Evolutionary conservation across 331 rosid species (phyloP), one percentile per base, ranked within the genome.

Genomic region (Quercus phellos): DNA sequence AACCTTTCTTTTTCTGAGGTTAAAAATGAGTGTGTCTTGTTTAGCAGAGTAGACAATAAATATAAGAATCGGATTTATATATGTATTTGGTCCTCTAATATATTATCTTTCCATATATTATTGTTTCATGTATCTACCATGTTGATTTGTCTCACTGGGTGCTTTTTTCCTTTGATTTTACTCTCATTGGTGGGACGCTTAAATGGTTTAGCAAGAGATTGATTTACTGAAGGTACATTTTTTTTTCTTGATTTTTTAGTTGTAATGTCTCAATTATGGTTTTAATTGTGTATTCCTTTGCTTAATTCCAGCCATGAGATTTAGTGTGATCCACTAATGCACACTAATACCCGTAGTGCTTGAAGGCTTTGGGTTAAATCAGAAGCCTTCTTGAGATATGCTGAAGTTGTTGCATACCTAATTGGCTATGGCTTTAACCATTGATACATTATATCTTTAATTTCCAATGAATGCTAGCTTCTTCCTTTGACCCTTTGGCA

Each of bases 151-250:
- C 94, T 88, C 75, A 91, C 77, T 55, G 73, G 78, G 26, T 84
- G 34, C 76, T n/a, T 68, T 85, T 85, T 89, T 55, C 61, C 53
- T 78, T 55, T 83, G 81, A 72, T 72, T 79, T 53, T 76, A 71
- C 56, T 64, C 75, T 69, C 72, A 63, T 79, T 76, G 79, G 85
- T 83, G 74, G 86, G 88, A 82, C 68, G 80, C 75, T 26, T 76
- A 72, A 63, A 82, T 76, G 76, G 79, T 78, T 71, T 83, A 95
- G 98, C 99, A 95, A 93, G 99, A 95, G 94, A 95, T 95, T 78
- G 99, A 95, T 88, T 87, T 95, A 76, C 86, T 95, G 27, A 93
- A 95, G 99, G 99, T 95, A 89, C 70, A 35, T 82, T 22, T 71
- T 55, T 61, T 58, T 55, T 74, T 68, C 55, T 17, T 35, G 21